A percentile compares a stretch with the other conserved stretches of the same genome.
phyloP scores from a whole-genome alignment of 345 rosid species.

The Pelargonium nanum region DNA sequence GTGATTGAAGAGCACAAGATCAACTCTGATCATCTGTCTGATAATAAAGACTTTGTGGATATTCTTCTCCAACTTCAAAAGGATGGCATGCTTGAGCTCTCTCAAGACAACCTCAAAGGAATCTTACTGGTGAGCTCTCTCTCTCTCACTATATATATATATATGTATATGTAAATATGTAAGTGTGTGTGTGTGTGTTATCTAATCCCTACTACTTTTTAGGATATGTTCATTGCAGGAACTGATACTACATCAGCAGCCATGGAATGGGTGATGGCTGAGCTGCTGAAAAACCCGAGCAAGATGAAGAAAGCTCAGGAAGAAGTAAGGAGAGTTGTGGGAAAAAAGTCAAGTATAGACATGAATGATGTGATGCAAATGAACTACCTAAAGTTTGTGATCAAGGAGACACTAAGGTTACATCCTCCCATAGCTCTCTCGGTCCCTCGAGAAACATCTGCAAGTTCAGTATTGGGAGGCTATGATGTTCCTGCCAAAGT shows the following conservation, averaged over 20 bases:
- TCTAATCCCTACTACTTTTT: too few species aligned
- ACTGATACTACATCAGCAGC: slow-evolving; percentile 13
- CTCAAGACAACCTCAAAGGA: background rate
- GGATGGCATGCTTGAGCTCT: too few species aligned
- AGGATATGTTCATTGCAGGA: slow-evolving; percentile 16
- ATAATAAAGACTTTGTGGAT: too few species aligned
- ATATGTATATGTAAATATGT: background rate
- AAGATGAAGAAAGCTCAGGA: slow-evolving; percentile 2
- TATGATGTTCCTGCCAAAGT: background rate
- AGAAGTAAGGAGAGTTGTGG: slow-evolving; percentile 6
- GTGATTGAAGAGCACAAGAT: too few species aligned
- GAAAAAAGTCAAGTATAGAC: background rate
- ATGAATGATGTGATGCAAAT: background rate
- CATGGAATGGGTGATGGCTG: slow-evolving; percentile 19
- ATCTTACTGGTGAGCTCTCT: background rate
- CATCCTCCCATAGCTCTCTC: background rate
- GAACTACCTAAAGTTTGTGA: background rate
- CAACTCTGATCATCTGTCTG: too few species aligned
- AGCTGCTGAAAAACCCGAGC: slow-evolving; percentile 9
- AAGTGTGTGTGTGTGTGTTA: too few species aligned
- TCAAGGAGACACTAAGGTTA: slow-evolving; percentile 3
- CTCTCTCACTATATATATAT: background rate
- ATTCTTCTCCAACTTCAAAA: too few species aligned
- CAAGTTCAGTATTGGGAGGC: background rate
- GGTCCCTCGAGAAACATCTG: slow-evolving; percentile 3